Evolutionary conservation across 176 grass and related monocot species (phyloP).

Genomic region (Juncus effusus): DNA sequence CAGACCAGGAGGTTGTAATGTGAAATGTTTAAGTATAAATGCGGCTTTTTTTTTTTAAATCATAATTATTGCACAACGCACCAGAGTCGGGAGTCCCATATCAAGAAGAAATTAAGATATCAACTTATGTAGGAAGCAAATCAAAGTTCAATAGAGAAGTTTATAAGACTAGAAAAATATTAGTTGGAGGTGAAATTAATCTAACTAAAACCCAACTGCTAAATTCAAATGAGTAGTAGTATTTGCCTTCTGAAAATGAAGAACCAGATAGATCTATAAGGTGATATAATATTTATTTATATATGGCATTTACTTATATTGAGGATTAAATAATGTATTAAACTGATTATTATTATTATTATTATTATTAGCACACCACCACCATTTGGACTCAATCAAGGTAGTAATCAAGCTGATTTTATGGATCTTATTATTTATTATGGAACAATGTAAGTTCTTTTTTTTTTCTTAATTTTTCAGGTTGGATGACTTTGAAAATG

Average conservation of each 20-base stretch:
- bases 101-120: slow-evolving; percentile 1
- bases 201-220: neutral
- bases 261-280: neutral
- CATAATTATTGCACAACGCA: neutral
- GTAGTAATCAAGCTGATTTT: no score
- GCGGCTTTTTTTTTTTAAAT: neutral
- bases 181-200: slow-evolving; percentile 12
- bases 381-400: no score
- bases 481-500: no score
- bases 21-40: neutral
- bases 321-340: neutral
- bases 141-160: neutral
- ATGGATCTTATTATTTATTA: no score
- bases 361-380: neutral
- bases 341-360: neutral
- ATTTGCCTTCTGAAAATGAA: neutral
- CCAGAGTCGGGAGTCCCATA: neutral
- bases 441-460: no score
- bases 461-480: no score
- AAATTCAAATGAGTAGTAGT: neutral
- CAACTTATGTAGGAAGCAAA: neutral
- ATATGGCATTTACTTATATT: neutral
- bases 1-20: slow-evolving; percentile 6
- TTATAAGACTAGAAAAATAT: neutral
- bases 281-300: neutral